Conservation (phyloP, 345 rosid species). For the Sonneratia alba region DNA sequence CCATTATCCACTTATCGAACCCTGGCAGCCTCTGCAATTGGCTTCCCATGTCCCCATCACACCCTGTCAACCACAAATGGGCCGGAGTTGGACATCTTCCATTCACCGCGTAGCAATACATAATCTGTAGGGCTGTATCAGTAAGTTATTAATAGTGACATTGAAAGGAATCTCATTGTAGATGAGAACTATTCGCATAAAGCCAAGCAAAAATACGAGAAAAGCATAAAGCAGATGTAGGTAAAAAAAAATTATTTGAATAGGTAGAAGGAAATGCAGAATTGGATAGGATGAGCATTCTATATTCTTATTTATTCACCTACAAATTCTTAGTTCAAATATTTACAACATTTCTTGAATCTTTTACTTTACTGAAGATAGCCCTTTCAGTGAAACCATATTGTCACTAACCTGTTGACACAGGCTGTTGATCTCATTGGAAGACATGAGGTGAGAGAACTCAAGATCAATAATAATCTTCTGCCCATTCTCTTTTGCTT, state of each 20-base stretch:
- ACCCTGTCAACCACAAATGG: slow-evolving; percentile 87
- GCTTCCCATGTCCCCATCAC: slow-evolving; percentile 50
- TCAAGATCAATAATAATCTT: slow-evolving; percentile 76
- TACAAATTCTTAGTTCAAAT: background rate
- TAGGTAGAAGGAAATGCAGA: background rate
- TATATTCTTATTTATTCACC: too few relatives aligned
- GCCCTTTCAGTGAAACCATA: background rate
- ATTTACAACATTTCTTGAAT: too few relatives aligned
- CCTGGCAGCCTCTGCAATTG: slow-evolving; percentile 76
- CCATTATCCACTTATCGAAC: slow-evolving; percentile 83
- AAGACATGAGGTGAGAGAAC: slow-evolving; percentile 68
- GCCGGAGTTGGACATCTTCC: slow-evolving; percentile 51
- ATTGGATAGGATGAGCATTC: too few relatives aligned
- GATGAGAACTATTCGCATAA: background rate
- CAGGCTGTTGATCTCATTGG: slow-evolving; percentile 69
- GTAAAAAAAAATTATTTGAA: too few relatives aligned
- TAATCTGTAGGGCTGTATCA: slow-evolving; percentile 42
- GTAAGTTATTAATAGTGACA: slow-evolving; percentile 2
- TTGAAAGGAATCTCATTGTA: background rate
- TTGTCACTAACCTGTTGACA: slow-evolving; percentile 61
- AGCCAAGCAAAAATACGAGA: background rate
- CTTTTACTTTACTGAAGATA: background rate
- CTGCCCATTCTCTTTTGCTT: slow-evolving; percentile 57
- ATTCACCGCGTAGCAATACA: slow-evolving; percentile 89
- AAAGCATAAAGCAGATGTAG: too few relatives aligned